phyloP scores from a whole-genome alignment of 2,329 filamentous ascomycete species.

The Pseudogymnoascus sp. region DNA sequence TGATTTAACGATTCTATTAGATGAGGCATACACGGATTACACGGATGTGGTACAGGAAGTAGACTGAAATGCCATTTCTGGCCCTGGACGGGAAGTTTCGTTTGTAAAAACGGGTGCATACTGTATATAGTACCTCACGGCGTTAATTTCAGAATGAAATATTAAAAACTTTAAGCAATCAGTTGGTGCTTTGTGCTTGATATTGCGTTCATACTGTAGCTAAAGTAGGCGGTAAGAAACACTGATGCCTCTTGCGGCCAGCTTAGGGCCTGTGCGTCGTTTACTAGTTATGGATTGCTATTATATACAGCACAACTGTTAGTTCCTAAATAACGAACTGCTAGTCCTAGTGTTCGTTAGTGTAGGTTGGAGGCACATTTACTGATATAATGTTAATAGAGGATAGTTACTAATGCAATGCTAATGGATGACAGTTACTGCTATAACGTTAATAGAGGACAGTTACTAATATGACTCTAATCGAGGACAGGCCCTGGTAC shows the following conservation, averaged over 20 bases:
- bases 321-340: background rate
- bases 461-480: background rate
- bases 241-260: background rate
- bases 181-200: background rate
- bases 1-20: background rate
- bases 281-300: background rate
- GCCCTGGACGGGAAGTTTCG: constrained; percentile 5
- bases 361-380: background rate
- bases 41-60: constrained; percentile 49
- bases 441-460: background rate
- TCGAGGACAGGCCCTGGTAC: background rate
- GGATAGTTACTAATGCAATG: background rate
- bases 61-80: constrained; percentile 16
- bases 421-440: background rate
- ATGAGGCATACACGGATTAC: constrained; percentile 42
- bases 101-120: constrained; percentile 9
- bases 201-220: background rate
- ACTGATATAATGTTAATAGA: background rate
- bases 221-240: background rate
- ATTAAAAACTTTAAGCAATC: background rate
- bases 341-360: background rate
- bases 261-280: background rate
- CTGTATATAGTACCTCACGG: constrained; percentile 5
- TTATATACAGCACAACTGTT: background rate
- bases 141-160: constrained; percentile 7